Base-by-base conservation (phyloP, 2,329 filamentous ascomycete species). In the Pezicula rhizophila region DNA sequence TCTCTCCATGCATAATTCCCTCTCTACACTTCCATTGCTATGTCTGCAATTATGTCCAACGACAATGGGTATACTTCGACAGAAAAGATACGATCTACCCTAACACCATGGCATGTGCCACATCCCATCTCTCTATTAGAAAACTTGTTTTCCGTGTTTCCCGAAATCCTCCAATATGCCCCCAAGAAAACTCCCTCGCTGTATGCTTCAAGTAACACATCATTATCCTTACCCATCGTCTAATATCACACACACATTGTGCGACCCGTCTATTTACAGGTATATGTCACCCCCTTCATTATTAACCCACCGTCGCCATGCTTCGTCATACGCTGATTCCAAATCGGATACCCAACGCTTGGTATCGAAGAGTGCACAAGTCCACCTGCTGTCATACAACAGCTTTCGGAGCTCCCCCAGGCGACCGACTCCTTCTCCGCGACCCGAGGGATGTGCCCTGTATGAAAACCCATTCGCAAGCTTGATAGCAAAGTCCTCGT, bases 231-330 rank as follows among this genome's bases (percentile, higher is more conserved):
- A 6, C 38, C 14, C 17, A 17, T 40, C 8, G 38, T 40, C 38
- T 40, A 40, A 20, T 7, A 6, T 12, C 17, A 20, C 38, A 18
- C 38, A 40, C n/a, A 23, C 12, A 18, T 17, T 20, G 17, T 40
- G 17, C 10, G 14, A n/a, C 17, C 33, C 15, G 11, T 25, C 10
- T 5, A 46, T 52, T 26, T 54, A 56, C 50, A 99, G 76, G 76
- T 89, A 93, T 57, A 99, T 95, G 72, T 99, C 93, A 8, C 92
- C 91, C n/a, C 87, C 84, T 67, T 89, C 80, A 11, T 89, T 91
- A 37, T 73, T 75, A 35, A 91, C 89, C 92, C 93, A 99, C 63
- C 82, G 79, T 59, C 77, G 76, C 93, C 93, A 99, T 15, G 91
- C 90, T 64, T 87, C 80, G 56, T 87, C 84, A 66, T 96, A 99